These are phyloP conservation scores for Cercospora sojina DNA, from an alignment of 2,329 filamentous ascomycete genomes.

Conservation along the genomic window DNA sequence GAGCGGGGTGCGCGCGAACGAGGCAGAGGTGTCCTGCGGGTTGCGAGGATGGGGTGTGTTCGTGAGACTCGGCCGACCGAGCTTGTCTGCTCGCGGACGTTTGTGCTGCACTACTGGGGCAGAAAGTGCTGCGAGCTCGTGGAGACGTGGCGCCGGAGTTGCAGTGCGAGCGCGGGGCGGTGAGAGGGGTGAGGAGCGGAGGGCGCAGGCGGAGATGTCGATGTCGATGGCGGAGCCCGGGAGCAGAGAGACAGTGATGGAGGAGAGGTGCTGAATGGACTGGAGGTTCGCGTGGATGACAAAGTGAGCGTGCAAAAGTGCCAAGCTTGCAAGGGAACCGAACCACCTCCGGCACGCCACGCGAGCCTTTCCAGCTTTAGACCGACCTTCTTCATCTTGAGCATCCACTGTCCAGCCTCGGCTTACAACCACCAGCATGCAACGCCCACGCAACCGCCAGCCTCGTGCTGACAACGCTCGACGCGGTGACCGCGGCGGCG, in stretches of 20 bases:
- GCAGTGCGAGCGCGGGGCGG: background rate
- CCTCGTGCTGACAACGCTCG: conserved; percentile 14
- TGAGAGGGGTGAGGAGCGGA: background rate
- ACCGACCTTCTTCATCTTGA: background rate
- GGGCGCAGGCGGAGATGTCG: background rate
- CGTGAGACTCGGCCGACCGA: conserved; percentile 1
- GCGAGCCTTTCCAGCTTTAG: background rate
- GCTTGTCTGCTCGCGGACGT: background rate
- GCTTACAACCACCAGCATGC: conserved; percentile 20
- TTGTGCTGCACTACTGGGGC: conserved; percentile 3
- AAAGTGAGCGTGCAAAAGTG: background rate
- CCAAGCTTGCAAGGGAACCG: background rate
- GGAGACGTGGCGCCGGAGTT: background rate
- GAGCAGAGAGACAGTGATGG: background rate
- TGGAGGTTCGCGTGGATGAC: background rate
- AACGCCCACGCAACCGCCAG: conserved; percentile 38
- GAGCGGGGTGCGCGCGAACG: background rate
- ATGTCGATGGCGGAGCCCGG: background rate
- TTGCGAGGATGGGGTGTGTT: conserved; percentile 1
- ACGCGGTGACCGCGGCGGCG: conserved; percentile 8
- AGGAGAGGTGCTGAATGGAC: background rate
- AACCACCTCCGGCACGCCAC: background rate
- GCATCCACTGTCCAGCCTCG: background rate
- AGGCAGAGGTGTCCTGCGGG: background rate
- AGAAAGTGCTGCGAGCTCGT: conserved; percentile 1